phyloP scores from a whole-genome alignment of 331 rosid genomes.

The Telfairia occidentalis region DNA sequence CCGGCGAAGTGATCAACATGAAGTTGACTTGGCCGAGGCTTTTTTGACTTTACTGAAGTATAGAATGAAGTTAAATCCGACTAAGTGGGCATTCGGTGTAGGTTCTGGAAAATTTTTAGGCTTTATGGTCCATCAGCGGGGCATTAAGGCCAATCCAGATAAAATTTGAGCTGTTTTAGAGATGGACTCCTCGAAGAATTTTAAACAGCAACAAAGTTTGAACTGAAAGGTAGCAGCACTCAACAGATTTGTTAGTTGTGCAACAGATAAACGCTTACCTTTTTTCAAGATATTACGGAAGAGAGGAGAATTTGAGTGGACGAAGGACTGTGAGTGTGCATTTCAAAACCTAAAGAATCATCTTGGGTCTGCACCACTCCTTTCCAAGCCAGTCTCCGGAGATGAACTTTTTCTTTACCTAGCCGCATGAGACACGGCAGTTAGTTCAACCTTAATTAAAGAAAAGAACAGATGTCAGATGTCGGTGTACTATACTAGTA shows the following conservation, averaged over 20 bases:
- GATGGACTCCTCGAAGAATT: background rate
- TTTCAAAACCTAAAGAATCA: background rate
- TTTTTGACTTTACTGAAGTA: background rate
- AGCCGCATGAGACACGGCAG: background rate
- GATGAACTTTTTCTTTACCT: background rate
- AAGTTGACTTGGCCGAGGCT: background rate
- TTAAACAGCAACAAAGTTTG: too few species aligned
- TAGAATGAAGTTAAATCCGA: background rate
- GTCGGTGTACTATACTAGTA: background rate
- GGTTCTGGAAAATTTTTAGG: background rate
- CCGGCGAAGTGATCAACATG: background rate
- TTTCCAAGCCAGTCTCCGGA: background rate
- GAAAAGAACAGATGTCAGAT: background rate
- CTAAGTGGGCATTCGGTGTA: background rate
- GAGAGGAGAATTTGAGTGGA: background rate
- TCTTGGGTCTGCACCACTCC: background rate
- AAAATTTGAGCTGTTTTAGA: too few species aligned
- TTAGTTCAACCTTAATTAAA: background rate
- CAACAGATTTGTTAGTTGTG: too few species aligned
- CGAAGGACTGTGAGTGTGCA: background rate
- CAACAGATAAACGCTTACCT: too few species aligned
- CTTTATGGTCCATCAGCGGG: too few species aligned
- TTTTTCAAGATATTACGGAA: background rate
- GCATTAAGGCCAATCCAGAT: too few species aligned
- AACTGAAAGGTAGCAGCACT: too few species aligned